Percentiles rank a stretch among this genome's conserved stretches.
These are phyloP conservation scores for Dactylella cylindrospora DNA, from an alignment of 2,329 filamentous ascomycete species.

Conservation along the genomic window DNA sequence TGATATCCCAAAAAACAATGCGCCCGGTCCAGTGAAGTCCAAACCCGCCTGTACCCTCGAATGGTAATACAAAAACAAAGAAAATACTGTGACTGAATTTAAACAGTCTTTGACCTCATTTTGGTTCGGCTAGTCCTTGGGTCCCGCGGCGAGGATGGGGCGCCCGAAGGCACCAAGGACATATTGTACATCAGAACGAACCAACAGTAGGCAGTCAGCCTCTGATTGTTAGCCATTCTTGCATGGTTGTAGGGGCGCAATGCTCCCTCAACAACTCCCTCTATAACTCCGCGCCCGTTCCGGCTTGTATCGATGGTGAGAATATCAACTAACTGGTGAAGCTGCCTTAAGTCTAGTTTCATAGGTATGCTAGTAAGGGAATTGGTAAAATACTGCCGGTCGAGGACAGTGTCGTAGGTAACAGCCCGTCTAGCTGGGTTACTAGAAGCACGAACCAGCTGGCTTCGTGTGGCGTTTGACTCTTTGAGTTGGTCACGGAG, in stretches of 20 bases:
- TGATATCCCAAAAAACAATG: no score
- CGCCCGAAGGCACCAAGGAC: constrained; percentile 14
- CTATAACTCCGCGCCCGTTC: constrained; percentile 2
- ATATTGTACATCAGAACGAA: constrained; percentile 42
- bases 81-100: no score
- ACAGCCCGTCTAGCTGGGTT: constrained; percentile 12
- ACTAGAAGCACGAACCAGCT: constrained; percentile 13
- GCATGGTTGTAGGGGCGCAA: constrained; percentile 36
- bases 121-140: constrained; percentile 15
- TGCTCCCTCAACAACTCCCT: constrained; percentile 6
- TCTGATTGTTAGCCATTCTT: constrained; percentile 32
- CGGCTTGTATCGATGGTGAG: constrained; percentile 1
- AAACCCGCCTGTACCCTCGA: no score
- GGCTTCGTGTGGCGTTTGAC: constrained; percentile 1
- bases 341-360: constrained; percentile 36
- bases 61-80: no score
- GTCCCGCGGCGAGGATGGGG: neutral
- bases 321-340: constrained; percentile 23
- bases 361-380: constrained; percentile 23
- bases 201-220: constrained; percentile 26
- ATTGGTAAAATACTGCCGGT: constrained; percentile 1
- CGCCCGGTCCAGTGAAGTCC: no score
- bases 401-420: constrained; percentile 5
- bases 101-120: constrained; percentile 25
- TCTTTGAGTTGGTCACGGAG: constrained; percentile 25